phyloP scores from a whole-genome alignment of 2,329 filamentous ascomycete species.

The Microthyrium microscopicum region DNA sequence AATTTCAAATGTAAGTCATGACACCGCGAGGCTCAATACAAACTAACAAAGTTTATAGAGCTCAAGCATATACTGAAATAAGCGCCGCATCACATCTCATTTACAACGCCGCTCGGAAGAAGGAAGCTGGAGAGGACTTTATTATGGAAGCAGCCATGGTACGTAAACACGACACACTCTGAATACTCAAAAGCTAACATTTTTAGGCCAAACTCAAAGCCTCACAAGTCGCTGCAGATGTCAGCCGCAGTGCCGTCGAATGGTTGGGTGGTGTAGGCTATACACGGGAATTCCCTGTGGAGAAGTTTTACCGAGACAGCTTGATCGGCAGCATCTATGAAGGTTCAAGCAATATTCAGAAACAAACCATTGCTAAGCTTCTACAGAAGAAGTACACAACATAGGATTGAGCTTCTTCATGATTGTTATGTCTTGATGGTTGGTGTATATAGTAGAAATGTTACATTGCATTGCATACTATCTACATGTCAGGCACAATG shows the following conservation, averaged over 20 bases:
- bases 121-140: conserved; percentile 93
- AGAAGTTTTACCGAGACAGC: conserved; percentile 95
- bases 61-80: conserved; percentile 90
- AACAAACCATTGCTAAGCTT: conserved; percentile 54
- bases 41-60: too few species aligned
- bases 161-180: too few species aligned
- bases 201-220: conserved; percentile 93
- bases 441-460: too few species aligned
- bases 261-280: conserved; percentile 99
- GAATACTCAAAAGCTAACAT: too few species aligned
- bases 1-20: conserved; percentile 96
- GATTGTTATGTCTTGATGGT: background rate
- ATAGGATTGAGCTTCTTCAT: conserved; percentile 15
- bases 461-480: too few species aligned
- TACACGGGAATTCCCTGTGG: conserved; percentile 83
- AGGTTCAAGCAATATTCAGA: conserved; percentile 63
- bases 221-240: conserved; percentile 77
- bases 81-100: conserved; percentile 78
- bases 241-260: conserved; percentile 75
- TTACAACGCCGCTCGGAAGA: conserved; percentile 92
- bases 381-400: conserved; percentile 53
- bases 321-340: conserved; percentile 99
- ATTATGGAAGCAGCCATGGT: conserved; percentile 94
- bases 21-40: too few species aligned
- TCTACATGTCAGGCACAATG: too few species aligned